These are phyloP conservation scores for Carex kokanica DNA, from an alignment of 176 grass and related monocot species.

Conservation along the genomic window DNA sequence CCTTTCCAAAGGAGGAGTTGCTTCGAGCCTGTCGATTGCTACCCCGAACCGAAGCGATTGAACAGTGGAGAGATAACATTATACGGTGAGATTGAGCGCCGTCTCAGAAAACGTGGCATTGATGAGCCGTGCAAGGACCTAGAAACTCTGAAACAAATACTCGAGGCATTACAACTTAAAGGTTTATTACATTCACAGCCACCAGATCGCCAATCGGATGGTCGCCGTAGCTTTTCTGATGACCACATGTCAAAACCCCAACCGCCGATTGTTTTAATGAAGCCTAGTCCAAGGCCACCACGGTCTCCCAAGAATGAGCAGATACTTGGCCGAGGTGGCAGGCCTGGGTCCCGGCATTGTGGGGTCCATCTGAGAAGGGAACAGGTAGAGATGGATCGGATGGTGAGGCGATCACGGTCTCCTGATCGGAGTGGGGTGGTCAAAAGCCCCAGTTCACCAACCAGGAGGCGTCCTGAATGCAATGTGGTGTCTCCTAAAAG, in stretches of 20 bases:
- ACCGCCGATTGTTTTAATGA: slow-evolving; percentile 74
- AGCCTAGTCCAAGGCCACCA: slow-evolving; percentile 31
- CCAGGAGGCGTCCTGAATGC: slow-evolving; percentile 13
- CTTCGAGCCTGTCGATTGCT: slow-evolving; percentile 74
- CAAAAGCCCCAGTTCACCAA: slow-evolving; percentile 45
- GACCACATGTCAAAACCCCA: not conserved
- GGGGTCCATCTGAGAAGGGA: slow-evolving; percentile 4
- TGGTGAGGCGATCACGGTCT: slow-evolving; percentile 25
- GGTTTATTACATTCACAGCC: slow-evolving; percentile 52
- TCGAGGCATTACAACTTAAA: slow-evolving; percentile 88
- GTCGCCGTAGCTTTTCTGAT: slow-evolving; percentile 24
- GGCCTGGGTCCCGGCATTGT: slow-evolving; percentile 2
- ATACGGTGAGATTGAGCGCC: slow-evolving; percentile 85
- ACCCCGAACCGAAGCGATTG: slow-evolving; percentile 55
- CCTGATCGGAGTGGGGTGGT: slow-evolving; percentile 29
- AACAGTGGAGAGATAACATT: slow-evolving; percentile 52
- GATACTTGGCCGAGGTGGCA: not conserved
- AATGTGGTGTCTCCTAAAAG: slow-evolving; percentile 22
- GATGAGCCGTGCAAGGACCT: slow-evolving; percentile 63
- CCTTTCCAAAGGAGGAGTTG: slow-evolving; percentile 54
- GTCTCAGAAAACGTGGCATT: slow-evolving; percentile 80
- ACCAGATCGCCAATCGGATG: not conserved
- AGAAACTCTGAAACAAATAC: slow-evolving; percentile 86
- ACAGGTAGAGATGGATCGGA: slow-evolving; percentile 16
- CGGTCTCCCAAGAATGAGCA: slow-evolving; percentile 2